Conservation (phyloP, 345 rosid species). For the Orychophragmus violaceus region DNA sequence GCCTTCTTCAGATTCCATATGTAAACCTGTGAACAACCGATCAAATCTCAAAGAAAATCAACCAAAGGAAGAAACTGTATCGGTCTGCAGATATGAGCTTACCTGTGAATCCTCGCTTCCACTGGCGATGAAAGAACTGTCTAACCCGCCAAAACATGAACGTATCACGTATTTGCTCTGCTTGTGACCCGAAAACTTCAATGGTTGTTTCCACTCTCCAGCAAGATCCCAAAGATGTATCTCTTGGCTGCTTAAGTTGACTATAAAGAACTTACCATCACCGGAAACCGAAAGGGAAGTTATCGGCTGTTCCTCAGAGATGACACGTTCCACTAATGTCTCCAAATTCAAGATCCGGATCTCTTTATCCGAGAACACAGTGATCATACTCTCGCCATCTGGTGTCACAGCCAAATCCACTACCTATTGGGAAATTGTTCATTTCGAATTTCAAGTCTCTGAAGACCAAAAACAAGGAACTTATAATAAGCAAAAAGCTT, state of each 20-base stretch:
- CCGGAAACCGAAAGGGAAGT: slow-evolving; percentile 55
- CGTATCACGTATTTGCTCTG: slow-evolving; percentile 75
- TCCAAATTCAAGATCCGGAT: slow-evolving; percentile 56
- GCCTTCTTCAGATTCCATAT: slow-evolving; percentile 57
- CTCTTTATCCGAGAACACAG: slow-evolving; percentile 53
- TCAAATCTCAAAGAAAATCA: neutral
- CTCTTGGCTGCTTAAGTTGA: slow-evolving; percentile 82
- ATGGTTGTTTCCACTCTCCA: slow-evolving; percentile 54
- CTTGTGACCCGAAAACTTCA: slow-evolving; percentile 62
- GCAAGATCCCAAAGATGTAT: slow-evolving; percentile 91
- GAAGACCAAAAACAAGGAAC: neutral
- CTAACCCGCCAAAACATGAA: slow-evolving; percentile 84
- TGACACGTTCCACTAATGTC: slow-evolving; percentile 54
- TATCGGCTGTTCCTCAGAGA: slow-evolving; percentile 63
- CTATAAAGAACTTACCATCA: slow-evolving; percentile 64
- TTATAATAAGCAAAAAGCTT: neutral
- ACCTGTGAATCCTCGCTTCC: slow-evolving; percentile 88
- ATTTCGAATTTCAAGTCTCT: no score
- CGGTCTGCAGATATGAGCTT: neutral
- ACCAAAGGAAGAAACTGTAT: neutral
- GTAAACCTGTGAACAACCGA: slow-evolving; percentile 51
- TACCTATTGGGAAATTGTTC: slow-evolving; percentile 14
- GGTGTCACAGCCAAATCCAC: slow-evolving; percentile 78
- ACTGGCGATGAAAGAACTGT: slow-evolving; percentile 78
- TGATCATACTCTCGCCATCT: slow-evolving; percentile 68